These are phyloP conservation scores for Stachybotrys echinatus DNA, from an alignment of 2,329 filamentous ascomycete genomes.

Conservation along the genomic window DNA sequence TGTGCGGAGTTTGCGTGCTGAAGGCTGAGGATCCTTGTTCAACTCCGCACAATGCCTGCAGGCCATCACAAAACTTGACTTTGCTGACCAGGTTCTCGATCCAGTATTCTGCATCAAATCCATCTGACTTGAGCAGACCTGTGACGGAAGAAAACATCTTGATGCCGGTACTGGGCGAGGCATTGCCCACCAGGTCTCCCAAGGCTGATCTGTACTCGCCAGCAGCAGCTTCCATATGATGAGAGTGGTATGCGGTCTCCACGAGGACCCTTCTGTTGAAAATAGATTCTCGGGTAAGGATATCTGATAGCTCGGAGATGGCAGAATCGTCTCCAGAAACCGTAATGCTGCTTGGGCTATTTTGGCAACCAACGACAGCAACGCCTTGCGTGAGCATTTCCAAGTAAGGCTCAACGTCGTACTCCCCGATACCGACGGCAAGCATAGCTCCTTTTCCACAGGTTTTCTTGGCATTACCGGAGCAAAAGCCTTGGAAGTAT, in stretches of 20 bases:
- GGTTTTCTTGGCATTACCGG: conserved; percentile 6
- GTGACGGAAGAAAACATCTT: conserved; percentile 11
- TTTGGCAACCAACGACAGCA: conserved; percentile 21
- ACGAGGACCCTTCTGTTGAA: conserved; percentile 20
- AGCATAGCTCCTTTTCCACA: conserved; percentile 14
- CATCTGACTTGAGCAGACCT: not conserved
- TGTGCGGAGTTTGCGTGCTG: not conserved
- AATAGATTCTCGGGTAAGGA: conserved; percentile 15
- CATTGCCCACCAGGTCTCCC: not conserved
- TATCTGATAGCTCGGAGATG: conserved; percentile 15
- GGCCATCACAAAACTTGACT: conserved; percentile 3
- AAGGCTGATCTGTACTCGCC: conserved; percentile 12
- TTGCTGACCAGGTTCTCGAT: conserved; percentile 5
- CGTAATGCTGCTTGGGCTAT: conserved; percentile 26
- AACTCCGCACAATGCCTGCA: conserved; percentile 2
- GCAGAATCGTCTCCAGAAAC: conserved; percentile 22
- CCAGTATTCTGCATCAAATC: conserved; percentile 9
- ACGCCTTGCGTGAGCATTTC: not conserved
- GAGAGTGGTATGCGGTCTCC: conserved; percentile 21
- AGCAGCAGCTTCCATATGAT: conserved; percentile 18
- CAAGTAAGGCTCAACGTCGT: conserved; percentile 3
- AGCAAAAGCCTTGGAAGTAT: conserved; percentile 14
- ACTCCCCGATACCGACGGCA: conserved; percentile 13
- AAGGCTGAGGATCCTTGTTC: not conserved
- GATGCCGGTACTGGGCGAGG: conserved; percentile 1